These are phyloP conservation scores for Penicillium egyptiacum DNA, from an alignment of 495 filamentous ascomycete genomes.

Conservation along the genomic window DNA sequence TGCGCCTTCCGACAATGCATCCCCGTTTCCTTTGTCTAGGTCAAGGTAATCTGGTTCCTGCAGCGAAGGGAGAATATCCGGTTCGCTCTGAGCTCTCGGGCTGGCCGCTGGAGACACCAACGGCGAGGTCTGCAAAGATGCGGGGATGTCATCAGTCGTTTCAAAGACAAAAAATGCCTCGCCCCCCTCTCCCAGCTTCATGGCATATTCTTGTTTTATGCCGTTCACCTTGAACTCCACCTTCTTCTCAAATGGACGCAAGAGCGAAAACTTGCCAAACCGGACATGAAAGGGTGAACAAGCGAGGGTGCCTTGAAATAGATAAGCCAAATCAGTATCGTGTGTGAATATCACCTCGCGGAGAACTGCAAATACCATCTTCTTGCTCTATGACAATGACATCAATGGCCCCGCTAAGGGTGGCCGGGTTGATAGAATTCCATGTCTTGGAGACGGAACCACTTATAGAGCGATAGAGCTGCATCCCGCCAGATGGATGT, in stretches of 20 bases:
- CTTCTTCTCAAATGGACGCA: conserved; percentile 98
- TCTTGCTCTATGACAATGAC: conserved; percentile 98
- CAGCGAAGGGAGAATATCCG: conserved; percentile 54
- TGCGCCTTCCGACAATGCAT: conserved; percentile 29
- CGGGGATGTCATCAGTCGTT: conserved; percentile 83
- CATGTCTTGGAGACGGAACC: conserved; percentile 97
- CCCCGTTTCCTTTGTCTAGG: conserved; percentile 46
- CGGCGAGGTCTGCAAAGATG: conserved; percentile 89
- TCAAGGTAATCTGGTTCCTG: conserved; percentile 85
- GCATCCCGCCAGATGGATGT: conserved; percentile 59
- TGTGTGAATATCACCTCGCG: neutral
- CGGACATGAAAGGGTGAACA: conserved; percentile 99
- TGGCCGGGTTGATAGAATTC: conserved; percentile 99
- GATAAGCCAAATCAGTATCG: conserved; percentile 9
- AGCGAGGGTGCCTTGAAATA: conserved; percentile 59
- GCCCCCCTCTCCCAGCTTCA: conserved; percentile 97
- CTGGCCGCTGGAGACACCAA: conserved; percentile 83
- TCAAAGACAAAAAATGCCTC: conserved; percentile 99
- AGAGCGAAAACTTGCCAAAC: conserved; percentile 95
- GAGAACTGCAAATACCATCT: conserved; percentile 59
- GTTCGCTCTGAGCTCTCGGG: conserved; percentile 60
- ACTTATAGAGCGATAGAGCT: conserved; percentile 95
- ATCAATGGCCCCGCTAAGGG: conserved; percentile 95
- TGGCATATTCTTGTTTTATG: conserved; percentile 84
- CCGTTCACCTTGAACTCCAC: conserved; percentile 97